Conservation (phyloP, 2,329 filamentous ascomycete genomes). For the Geosmithia flava region DNA sequence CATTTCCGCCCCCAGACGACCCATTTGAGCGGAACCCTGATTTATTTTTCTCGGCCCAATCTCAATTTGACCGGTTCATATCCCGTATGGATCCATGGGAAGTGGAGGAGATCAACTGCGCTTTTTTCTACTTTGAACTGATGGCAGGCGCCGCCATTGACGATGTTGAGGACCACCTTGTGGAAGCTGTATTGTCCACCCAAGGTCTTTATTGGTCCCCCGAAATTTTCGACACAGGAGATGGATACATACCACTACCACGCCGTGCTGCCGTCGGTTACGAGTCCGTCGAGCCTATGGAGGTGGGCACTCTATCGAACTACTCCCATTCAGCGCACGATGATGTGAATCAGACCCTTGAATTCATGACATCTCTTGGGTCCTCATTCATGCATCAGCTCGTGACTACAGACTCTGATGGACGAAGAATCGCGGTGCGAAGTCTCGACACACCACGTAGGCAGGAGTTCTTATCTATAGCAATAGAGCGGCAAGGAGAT, state of each 20-base stretch:
- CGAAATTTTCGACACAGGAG: not conserved
- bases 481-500: not conserved
- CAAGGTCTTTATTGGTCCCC: not conserved
- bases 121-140: not conserved
- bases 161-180: not conserved
- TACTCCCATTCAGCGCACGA: not conserved
- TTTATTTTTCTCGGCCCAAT: not conserved
- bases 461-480: not conserved
- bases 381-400: not conserved
- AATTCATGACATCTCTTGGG: not conserved
- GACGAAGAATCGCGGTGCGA: too few relatives aligned
- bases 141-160: not conserved
- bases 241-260: too few relatives aligned
- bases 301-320: not conserved
- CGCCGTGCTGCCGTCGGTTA: too few relatives aligned
- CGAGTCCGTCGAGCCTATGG: too few relatives aligned
- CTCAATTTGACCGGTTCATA: not conserved
- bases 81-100: not conserved
- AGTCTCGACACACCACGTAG: too few relatives aligned
- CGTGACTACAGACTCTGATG: not conserved
- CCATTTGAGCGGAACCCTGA: not conserved
- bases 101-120: not conserved
- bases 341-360: not conserved
- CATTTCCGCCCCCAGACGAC: not conserved
- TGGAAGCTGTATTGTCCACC: not conserved